Base-by-base conservation (phyloP, 139 green algal genomes). In the Chlamydomonas schloesseri region DNA sequence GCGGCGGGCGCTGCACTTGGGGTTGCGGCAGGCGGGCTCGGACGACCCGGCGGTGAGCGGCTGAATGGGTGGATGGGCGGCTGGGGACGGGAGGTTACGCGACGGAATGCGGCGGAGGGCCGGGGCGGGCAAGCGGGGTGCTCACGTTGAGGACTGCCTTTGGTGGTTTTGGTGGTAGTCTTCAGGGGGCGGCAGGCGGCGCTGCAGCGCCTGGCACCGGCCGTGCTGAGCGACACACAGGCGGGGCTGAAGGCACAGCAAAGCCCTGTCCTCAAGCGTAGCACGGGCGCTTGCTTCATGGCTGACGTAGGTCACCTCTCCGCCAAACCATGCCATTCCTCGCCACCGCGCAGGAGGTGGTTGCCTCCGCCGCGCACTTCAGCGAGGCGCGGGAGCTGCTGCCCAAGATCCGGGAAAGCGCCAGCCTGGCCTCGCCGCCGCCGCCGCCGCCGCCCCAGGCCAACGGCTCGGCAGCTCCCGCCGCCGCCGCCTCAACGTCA, bases 261-360 rank as follows among this genome's bases (percentile, higher is more conserved):
- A n/a, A n/a, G n/a, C n/a, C n/a, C n/a, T n/a, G n/a, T n/a, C n/a
- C n/a, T n/a, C n/a, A n/a, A n/a, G n/a, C n/a, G n/a, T n/a, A n/a
- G n/a, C n/a, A n/a, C n/a, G n/a, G n/a, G n/a, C n/a, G n/a, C n/a
- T n/a, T n/a, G n/a, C n/a, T n/a, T n/a, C n/a, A n/a, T n/a, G n/a
- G n/a, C n/a, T n/a, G n/a, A n/a, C n/a, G n/a, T n/a, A n/a, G n/a
- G n/a, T n/a, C n/a, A n/a, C n/a, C n/a, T n/a, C n/a, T n/a, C n/a
- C n/a, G n/a, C n/a, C n/a, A n/a, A n/a, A n/a, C n/a, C n/a, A n/a
- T n/a, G n/a, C n/a, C n/a, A n/a, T n/a, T n/a, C n/a, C n/a, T n/a
- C n/a, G n/a, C n/a, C n/a, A n/a, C n/a, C n/a, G n/a, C n/a, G 17
- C 76, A 83, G 76, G 76, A 64, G 60, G 60, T 83, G 31, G 8